Evolutionary conservation across 179 eudicot genomes (phyloP).

Genomic region (Spergularia azorica): DNA sequence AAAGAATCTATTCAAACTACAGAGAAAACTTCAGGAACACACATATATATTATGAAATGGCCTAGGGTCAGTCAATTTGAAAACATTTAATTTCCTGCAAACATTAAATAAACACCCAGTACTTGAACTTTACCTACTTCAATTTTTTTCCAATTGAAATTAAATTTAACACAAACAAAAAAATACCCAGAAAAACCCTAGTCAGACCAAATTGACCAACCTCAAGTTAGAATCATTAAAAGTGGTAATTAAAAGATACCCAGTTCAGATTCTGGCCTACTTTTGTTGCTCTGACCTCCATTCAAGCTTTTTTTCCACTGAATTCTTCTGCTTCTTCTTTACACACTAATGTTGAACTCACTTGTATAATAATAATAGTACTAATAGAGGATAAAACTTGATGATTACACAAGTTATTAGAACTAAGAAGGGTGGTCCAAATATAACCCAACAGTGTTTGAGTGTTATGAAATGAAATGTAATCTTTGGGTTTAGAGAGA

Average conservation of each 20-base stretch:
- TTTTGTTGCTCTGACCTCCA: constrained; percentile 40
- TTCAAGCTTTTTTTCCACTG: constrained; percentile 34
- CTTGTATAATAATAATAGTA: background rate
- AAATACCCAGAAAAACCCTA: constrained; percentile 30
- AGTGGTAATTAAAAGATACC: constrained; percentile 38
- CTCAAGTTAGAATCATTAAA: constrained; percentile 27
- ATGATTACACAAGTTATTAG: background rate
- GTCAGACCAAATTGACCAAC: constrained; percentile 14
- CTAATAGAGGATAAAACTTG: constrained; percentile 1
- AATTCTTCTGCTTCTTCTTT: background rate
- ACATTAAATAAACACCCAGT: constrained; percentile 26
- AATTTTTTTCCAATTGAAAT: constrained; percentile 2
- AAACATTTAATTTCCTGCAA: constrained; percentile 36
- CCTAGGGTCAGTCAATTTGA: constrained; percentile 35
- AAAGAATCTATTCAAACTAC: constrained; percentile 43
- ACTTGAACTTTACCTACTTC: background rate
- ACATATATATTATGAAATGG: background rate
- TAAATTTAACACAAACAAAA: background rate
- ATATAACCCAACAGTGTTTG: constrained; percentile 4
- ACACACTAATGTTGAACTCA: background rate
- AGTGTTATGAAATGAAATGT: background rate
- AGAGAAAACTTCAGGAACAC: constrained; percentile 21
- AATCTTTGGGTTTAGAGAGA: constrained; percentile 14
- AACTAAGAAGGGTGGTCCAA: constrained; percentile 6
- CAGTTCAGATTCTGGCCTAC: constrained; percentile 41